A percentile compares a stretch with the other conserved stretches of the same genome.
phyloP scores from a whole-genome alignment of 805 yeast species.

The Candida sanyiensis region DNA sequence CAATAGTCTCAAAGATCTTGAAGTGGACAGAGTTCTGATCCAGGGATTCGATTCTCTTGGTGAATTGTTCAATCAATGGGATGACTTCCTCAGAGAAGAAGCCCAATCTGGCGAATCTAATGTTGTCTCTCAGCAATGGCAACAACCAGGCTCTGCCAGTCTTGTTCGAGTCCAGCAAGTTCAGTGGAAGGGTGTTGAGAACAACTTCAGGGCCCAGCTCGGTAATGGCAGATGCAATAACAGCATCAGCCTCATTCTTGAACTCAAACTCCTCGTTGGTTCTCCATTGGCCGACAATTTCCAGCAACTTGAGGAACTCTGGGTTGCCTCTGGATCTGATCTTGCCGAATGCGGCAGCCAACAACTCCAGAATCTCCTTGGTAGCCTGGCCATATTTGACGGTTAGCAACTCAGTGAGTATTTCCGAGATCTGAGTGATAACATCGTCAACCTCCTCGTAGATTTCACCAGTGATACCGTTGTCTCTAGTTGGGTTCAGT shows the following conservation, averaged over 20 bases:
- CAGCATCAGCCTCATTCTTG: constrained; percentile 72
- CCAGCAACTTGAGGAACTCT: constrained; percentile 58
- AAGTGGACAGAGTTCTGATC: constrained; percentile 57
- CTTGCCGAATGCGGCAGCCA: constrained; percentile 55
- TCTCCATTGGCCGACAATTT: constrained; percentile 80
- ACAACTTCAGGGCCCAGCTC: constrained; percentile 86
- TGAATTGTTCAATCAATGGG: constrained; percentile 58
- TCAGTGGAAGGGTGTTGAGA: constrained; percentile 68
- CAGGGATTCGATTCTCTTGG: constrained; percentile 37
- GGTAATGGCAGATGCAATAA: constrained; percentile 71
- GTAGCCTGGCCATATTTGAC: constrained; percentile 75
- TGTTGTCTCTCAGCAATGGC: constrained; percentile 84
- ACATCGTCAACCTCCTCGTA: constrained; percentile 53
- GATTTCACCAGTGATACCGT: constrained; percentile 39
- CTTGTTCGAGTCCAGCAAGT: constrained; percentile 48
- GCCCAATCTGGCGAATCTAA: constrained; percentile 60
- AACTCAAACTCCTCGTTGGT: constrained; percentile 63
- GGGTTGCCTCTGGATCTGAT: constrained; percentile 66
- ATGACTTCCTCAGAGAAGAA: constrained; percentile 58
- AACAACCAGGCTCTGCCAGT: constrained; percentile 95
- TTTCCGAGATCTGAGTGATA: constrained; percentile 46
- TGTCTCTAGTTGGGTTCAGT: constrained; percentile 36
- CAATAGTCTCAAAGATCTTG: constrained; percentile 77
- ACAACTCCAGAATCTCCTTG: constrained; percentile 63
- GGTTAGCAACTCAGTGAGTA: constrained; percentile 54